Evolutionary conservation across 192 early-diverging fungal genomes (phyloP).

Genomic region (Neocallimastix lanati): DNA sequence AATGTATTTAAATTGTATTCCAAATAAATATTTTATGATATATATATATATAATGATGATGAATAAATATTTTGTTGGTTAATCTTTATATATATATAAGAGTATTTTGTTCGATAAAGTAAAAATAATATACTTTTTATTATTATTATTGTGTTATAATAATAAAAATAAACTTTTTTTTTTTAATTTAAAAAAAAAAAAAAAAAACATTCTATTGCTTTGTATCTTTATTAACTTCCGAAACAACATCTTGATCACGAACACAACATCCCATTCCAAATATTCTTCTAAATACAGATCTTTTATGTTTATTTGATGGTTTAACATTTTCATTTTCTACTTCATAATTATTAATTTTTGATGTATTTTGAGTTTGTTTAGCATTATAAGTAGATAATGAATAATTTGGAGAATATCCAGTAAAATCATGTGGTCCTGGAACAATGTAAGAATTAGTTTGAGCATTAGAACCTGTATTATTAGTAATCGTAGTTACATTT

Average conservation of each 20-base stretch:
- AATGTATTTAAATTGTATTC: no score
- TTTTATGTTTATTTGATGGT: neutral
- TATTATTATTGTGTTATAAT: no score
- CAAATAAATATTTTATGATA: no score
- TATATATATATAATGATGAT: no score
- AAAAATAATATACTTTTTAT: no score
- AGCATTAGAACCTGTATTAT: neutral
- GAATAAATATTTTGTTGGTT: no score
- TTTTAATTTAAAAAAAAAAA: no score
- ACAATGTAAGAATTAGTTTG: neutral
- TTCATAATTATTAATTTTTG: neutral
- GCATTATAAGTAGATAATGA: neutral
- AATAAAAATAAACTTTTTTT: no score
- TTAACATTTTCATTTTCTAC: neutral
- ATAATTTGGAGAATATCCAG: neutral
- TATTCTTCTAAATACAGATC: neutral
- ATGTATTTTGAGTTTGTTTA: neutral
- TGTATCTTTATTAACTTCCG: neutral
- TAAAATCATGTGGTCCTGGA: neutral
- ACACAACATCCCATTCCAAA: neutral
- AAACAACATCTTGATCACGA: neutral
- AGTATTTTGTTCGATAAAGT: no score
- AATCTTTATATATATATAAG: no score
- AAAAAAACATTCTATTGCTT: neutral
- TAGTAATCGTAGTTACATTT: neutral